phyloP scores from a whole-genome alignment of 345 rosid species.

The Triadica sebifera region DNA sequence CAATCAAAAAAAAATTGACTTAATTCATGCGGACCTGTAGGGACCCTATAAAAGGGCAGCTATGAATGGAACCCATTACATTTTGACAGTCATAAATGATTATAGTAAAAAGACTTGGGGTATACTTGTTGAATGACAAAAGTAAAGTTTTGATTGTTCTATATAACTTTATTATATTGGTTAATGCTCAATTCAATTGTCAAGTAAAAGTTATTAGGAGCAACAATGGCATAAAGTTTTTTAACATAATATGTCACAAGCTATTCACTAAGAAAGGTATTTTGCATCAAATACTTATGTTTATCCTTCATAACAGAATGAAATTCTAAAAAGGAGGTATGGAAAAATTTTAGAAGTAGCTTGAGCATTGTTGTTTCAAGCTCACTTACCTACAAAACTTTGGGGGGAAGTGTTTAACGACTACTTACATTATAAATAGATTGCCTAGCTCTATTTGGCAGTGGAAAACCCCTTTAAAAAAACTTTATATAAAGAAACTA shows the following conservation, averaged over 20 bases:
- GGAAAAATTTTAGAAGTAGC: background rate
- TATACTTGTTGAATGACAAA: background rate
- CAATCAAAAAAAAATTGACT: background rate
- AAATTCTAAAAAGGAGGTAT: background rate
- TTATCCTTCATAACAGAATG: background rate
- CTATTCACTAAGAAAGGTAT: background rate
- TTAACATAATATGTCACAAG: background rate
- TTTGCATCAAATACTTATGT: background rate
- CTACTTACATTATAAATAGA: too few relatives aligned
- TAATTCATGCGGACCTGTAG: background rate
- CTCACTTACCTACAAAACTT: background rate
- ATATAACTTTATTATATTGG: background rate
- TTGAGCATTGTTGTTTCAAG: background rate
- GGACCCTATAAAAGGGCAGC: background rate
- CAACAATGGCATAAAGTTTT: background rate
- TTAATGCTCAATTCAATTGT: background rate
- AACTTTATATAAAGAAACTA: background rate
- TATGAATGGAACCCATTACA: too few relatives aligned
- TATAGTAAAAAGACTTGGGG: background rate
- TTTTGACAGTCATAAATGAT: too few relatives aligned
- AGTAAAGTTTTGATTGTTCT: background rate
- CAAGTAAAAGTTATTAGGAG: background rate
- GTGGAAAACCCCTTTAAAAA: background rate
- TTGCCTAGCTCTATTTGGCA: background rate
- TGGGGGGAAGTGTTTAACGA: background rate